These are phyloP conservation scores for Conticribra weissflogii DNA, from an alignment of 108 stramenopile species.

Conservation along the genomic window DNA sequence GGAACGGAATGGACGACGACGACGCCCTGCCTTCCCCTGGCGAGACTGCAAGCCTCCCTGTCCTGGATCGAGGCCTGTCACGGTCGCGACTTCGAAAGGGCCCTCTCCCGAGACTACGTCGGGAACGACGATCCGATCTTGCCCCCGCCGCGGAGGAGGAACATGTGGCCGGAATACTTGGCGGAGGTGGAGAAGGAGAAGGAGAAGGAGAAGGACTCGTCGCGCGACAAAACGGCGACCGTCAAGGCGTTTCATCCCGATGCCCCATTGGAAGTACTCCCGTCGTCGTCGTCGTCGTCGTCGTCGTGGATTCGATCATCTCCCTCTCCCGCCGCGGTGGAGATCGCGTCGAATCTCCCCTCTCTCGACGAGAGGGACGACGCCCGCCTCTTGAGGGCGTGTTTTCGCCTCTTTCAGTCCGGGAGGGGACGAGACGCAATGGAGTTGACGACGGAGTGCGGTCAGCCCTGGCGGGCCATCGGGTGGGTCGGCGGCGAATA, in stretches of 20 bases:
- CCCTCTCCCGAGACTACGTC: constrained; percentile 16
- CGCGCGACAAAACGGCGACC: constrained; percentile 11
- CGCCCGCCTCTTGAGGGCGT: constrained; percentile 54
- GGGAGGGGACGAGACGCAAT: constrained; percentile 60
- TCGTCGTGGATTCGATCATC: no score
- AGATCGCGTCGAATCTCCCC: constrained; percentile 20
- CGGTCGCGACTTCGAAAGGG: constrained; percentile 39
- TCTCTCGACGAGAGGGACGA: constrained; percentile 41
- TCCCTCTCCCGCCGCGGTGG: constrained; percentile 19
- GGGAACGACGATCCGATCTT: constrained; percentile 29
- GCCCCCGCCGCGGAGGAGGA: constrained; percentile 33
- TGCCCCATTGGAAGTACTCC: constrained; percentile 39
- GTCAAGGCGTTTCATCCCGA: constrained; percentile 39
- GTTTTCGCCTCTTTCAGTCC: constrained; percentile 58
- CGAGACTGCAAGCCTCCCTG: constrained; percentile 55
- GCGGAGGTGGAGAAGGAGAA: constrained; percentile 19
- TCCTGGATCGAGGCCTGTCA: constrained; percentile 69
- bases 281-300: constrained; percentile 18
- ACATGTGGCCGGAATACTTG: constrained; percentile 48
- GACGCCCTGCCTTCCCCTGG: constrained; percentile 31
- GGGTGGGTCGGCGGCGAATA: constrained; percentile 66
- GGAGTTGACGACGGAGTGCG: constrained; percentile 52
- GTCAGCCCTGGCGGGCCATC: constrained; percentile 74
- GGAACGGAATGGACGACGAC: no score
- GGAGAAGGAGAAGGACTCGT: background rate